phyloP scores from a whole-genome alignment of 2,329 filamentous ascomycete species.

The Lasiodiplodia gonubiensis region DNA sequence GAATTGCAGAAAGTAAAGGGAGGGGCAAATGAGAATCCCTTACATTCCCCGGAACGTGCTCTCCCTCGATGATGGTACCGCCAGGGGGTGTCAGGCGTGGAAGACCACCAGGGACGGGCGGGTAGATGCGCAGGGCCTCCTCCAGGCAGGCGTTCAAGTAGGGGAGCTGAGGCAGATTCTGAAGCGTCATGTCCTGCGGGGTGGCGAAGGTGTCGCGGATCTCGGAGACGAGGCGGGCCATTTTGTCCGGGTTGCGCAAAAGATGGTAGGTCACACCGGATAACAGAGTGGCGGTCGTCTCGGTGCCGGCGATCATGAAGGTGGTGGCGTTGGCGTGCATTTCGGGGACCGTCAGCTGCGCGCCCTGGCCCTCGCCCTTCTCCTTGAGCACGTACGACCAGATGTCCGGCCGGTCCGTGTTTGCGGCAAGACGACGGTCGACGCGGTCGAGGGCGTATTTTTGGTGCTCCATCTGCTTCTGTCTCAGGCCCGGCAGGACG shows the following conservation, averaged over 20 bases:
- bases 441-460: conserved; percentile 21
- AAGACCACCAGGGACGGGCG: conserved; percentile 48
- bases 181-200: conserved; percentile 19
- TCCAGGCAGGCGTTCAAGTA: conserved; percentile 40
- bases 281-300: conserved; percentile 50
- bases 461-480: conserved; percentile 19
- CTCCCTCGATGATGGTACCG: conserved; percentile 37
- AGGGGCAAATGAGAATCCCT: conserved; percentile 14
- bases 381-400: conserved; percentile 22
- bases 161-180: conserved; percentile 11
- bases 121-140: conserved; percentile 52
- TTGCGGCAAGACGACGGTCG: not conserved
- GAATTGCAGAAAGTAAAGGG: not conserved
- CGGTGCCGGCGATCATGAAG: conserved; percentile 46
- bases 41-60: conserved; percentile 34
- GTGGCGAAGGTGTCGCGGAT: conserved; percentile 5
- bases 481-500: conserved; percentile 1
- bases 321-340: conserved; percentile 32
- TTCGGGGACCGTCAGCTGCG: conserved; percentile 2
- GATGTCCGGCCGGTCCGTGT: conserved; percentile 20
- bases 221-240: conserved; percentile 16
- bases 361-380: conserved; percentile 2
- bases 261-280: conserved; percentile 41
- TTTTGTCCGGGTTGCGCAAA: conserved; percentile 33
- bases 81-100: conserved; percentile 37